phyloP scores from a whole-genome alignment of 202 grass and related monocot species.

The Digitaria exilis region DNA sequence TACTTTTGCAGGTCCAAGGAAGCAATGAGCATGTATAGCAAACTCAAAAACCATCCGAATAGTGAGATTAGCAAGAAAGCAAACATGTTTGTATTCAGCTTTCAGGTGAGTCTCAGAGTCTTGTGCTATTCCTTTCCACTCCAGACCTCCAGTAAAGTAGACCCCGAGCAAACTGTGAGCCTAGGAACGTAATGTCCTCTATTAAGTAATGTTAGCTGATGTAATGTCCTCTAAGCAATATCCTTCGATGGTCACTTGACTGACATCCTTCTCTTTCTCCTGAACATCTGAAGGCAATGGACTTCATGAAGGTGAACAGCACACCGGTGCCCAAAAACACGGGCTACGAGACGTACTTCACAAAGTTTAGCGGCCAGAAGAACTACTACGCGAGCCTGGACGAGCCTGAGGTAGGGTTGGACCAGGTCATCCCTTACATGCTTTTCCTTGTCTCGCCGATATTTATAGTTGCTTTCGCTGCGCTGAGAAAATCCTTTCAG shows the following conservation, averaged over 20 bases:
- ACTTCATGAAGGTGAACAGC: conserved; percentile 78
- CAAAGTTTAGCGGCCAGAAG: conserved; percentile 62
- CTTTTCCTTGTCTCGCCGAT: conserved; percentile 73
- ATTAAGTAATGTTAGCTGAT: background rate
- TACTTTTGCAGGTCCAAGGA: conserved; percentile 65
- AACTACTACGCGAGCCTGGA: conserved; percentile 56
- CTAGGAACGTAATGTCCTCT: too few species aligned
- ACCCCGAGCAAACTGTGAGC: background rate
- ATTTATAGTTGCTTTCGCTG: conserved; percentile 63
- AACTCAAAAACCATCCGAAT: conserved; percentile 80
- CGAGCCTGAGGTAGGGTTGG: conserved; percentile 41
- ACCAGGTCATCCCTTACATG: conserved; percentile 70
- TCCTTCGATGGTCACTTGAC: background rate
- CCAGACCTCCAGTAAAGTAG: background rate
- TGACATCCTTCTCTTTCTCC: background rate
- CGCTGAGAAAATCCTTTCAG: conserved; percentile 66
- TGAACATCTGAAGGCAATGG: conserved; percentile 58
- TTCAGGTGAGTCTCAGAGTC: conserved; percentile 56
- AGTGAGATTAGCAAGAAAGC: conserved; percentile 72
- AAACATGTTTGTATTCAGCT: conserved; percentile 80
- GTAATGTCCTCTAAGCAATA: background rate
- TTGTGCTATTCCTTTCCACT: background rate
- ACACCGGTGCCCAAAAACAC: conserved; percentile 48
- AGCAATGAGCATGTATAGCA: conserved; percentile 87
- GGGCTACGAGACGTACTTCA: conserved; percentile 86